Conservation (phyloP, 768 basidiomycete genomes). For the Suillus bovinus region DNA sequence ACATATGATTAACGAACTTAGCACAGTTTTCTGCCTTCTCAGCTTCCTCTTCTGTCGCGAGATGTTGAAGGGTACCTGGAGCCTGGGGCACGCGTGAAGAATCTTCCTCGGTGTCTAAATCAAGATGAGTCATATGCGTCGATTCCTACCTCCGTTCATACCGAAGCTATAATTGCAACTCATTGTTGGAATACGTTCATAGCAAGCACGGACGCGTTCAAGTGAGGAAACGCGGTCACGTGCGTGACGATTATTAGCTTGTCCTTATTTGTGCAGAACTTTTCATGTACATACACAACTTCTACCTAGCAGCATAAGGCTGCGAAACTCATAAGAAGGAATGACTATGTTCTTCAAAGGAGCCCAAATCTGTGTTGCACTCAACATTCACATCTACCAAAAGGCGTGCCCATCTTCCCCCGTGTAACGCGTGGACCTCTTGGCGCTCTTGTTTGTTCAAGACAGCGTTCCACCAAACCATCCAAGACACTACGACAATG, state of each 20-base stretch:
- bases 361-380: slow-evolving; percentile 17
- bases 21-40: not conserved
- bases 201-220: not conserved
- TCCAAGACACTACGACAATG: slow-evolving; percentile 1
- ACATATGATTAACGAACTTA: not conserved
- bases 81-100: not conserved
- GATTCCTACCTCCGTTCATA: not conserved
- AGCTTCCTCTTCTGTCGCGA: not conserved
- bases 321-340: not conserved
- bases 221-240: not conserved
- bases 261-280: not conserved
- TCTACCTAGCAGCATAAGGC: no score
- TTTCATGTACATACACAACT: no score
- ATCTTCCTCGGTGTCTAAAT: not conserved
- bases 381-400: slow-evolving; percentile 27
- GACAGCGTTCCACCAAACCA: not conserved
- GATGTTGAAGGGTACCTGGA: not conserved
- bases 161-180: not conserved
- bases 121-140: not conserved
- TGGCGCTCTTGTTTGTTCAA: not conserved
- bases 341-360: not conserved
- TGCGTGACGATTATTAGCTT: not conserved
- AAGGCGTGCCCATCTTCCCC: slow-evolving; percentile 6
- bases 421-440: slow-evolving; percentile 4
- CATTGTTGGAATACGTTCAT: not conserved